These are phyloP conservation scores for Colletotrichum shisoi DNA, from an alignment of 2,329 filamentous ascomycete species.

Conservation along the genomic window DNA sequence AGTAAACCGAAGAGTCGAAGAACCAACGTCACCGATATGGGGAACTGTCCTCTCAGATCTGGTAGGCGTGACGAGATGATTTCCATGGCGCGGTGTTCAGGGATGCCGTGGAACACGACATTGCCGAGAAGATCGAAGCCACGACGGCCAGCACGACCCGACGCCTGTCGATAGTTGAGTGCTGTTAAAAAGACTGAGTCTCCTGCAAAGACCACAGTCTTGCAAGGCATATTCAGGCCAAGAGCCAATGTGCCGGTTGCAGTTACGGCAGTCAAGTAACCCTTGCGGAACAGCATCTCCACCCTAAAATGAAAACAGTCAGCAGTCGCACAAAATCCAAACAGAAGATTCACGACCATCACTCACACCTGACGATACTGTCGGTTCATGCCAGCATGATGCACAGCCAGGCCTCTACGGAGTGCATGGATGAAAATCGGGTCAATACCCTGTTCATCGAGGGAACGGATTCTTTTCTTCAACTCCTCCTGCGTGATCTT, in stretches of 20 bases:
- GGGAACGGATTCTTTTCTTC: slow-evolving; percentile 59
- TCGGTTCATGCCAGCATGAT: slow-evolving; percentile 82
- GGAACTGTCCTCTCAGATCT: slow-evolving; percentile 79
- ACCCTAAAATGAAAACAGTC: slow-evolving; percentile 53
- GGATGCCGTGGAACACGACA: slow-evolving; percentile 77
- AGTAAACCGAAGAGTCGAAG: slow-evolving; percentile 73
- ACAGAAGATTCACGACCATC: slow-evolving; percentile 32
- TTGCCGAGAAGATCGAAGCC: slow-evolving; percentile 84
- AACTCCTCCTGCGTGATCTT: too few species aligned
- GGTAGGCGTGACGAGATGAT: slow-evolving; percentile 77
- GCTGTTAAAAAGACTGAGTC: slow-evolving; percentile 77
- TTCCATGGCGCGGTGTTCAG: slow-evolving; percentile 67
- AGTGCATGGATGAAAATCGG: slow-evolving; percentile 67
- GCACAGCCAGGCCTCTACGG: slow-evolving; percentile 74
- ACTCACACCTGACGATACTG: slow-evolving; percentile 73
- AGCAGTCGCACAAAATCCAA: background rate
- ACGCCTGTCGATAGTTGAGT: slow-evolving; percentile 78
- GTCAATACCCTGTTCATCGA: slow-evolving; percentile 60
- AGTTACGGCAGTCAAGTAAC: slow-evolving; percentile 74
- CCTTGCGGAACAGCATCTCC: slow-evolving; percentile 77
- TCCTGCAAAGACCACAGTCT: slow-evolving; percentile 78
- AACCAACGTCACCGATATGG: slow-evolving; percentile 76
- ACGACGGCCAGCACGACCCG: slow-evolving; percentile 79
- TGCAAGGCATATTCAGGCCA: slow-evolving; percentile 86
- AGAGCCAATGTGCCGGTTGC: slow-evolving; percentile 79